Evolutionary conservation across 208 protist species (phyloP).

Genomic region (Wallacemonas sp.): DNA sequence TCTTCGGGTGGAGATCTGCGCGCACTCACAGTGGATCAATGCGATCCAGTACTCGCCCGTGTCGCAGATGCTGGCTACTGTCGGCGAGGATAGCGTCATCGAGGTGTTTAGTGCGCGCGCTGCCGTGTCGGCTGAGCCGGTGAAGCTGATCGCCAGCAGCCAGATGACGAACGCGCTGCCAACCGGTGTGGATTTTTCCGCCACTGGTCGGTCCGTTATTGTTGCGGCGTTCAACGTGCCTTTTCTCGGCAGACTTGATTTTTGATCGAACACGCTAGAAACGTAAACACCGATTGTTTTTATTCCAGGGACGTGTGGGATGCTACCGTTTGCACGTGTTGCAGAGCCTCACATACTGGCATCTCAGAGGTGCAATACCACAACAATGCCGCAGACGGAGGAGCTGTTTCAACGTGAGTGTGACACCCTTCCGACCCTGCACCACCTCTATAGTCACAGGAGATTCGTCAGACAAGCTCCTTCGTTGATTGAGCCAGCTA

Average conservation of each 20-base stretch:
- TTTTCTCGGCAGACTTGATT: not conserved
- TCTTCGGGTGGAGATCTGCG: slow-evolving; percentile 38
- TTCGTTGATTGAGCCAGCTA: no score
- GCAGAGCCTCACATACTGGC: no score
- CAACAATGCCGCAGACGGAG: no score
- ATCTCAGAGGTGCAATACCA: no score
- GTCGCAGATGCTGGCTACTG: slow-evolving; percentile 32
- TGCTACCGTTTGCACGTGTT: no score
- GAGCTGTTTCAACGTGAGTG: no score
- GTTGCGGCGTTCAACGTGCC: slow-evolving; percentile 8
- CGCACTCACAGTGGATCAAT: slow-evolving; percentile 72
- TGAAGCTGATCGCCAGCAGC: slow-evolving; percentile 15
- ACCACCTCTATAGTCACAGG: no score
- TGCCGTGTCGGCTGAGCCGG: not conserved
- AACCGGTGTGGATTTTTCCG: slow-evolving; percentile 26
- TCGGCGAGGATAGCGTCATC: slow-evolving; percentile 56
- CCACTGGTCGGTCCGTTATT: not conserved
- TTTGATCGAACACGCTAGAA: no score
- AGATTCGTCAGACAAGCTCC: no score
- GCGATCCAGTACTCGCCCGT: slow-evolving; percentile 28
- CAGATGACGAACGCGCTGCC: slow-evolving; percentile 21
- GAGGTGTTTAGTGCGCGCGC: slow-evolving; percentile 30
- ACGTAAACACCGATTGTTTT: no score
- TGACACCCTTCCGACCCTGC: no score
- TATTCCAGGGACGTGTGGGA: no score